Evolutionary conservation across 768 basidiomycete species (phyloP).

Genomic region (Trametes cubensis): DNA sequence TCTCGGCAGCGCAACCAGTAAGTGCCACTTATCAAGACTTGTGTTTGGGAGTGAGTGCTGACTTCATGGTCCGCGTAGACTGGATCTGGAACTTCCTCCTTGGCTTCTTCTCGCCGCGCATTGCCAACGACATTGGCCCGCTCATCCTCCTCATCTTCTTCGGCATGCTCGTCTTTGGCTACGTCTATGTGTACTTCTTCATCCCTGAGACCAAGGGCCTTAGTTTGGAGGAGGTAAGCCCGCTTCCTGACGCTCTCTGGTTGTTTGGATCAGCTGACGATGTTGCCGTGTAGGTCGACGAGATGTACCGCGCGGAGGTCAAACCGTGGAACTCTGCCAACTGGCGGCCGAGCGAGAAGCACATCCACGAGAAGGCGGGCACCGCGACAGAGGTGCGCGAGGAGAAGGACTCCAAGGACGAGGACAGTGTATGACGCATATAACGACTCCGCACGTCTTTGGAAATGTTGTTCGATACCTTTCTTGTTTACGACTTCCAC

Average conservation of each 20-base stretch:
- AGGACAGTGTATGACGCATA: constrained; percentile 15
- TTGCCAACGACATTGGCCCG: constrained; percentile 66
- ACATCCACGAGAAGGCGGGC: constrained; percentile 27
- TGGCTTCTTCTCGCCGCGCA: constrained; percentile 71
- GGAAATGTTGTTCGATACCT: neutral
- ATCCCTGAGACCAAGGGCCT: constrained; percentile 85
- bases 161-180: constrained; percentile 70
- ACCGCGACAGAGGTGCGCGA: constrained; percentile 25
- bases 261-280: neutral
- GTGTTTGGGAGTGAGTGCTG: neutral
- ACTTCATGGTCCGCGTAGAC: constrained; percentile 30
- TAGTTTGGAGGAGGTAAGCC: constrained; percentile 58
- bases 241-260: neutral
- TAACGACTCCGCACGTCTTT: neutral
- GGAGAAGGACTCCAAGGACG: constrained; percentile 25
- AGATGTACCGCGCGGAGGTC: constrained; percentile 68
- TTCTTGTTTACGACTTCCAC: neutral
- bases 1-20: constrained; percentile 64
- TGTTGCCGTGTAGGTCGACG: constrained; percentile 50
- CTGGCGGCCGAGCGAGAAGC: constrained; percentile 47
- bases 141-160: constrained; percentile 78
- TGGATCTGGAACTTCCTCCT: constrained; percentile 81
- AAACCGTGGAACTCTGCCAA: constrained; percentile 64
- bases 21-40: constrained; percentile 23
- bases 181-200: constrained; percentile 71